Evolutionary conservation across 139 green algal species (phyloP).

Genomic region (Chlamydomonas schloesseri): DNA sequence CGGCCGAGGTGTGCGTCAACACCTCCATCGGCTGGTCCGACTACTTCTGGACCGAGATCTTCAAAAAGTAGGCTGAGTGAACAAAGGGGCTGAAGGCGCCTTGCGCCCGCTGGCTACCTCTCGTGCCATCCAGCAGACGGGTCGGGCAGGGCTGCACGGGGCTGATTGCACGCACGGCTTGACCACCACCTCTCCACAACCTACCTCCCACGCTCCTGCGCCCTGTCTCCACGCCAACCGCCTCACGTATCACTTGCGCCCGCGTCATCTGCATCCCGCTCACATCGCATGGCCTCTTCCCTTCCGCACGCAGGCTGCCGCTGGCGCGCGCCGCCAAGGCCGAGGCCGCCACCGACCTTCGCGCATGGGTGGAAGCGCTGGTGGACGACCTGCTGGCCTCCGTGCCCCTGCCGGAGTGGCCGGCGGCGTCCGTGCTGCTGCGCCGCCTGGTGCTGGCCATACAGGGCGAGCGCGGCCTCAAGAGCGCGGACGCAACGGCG

Average conservation of each 20-base stretch:
- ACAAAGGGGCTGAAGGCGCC: no score
- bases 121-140: no score
- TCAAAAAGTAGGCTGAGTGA: slow-evolving; percentile 56
- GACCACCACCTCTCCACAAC: no score
- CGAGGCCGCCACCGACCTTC: slow-evolving; percentile 66
- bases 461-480: slow-evolving; percentile 45
- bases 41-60: slow-evolving; percentile 64
- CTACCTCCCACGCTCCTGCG: no score
- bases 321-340: slow-evolving; percentile 51
- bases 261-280: no score
- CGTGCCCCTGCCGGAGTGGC: slow-evolving; percentile 77
- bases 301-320: slow-evolving; percentile 55
- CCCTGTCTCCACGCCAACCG: no score
- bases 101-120: no score
- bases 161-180: no score
- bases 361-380: slow-evolving; percentile 66
- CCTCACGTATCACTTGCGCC: no score
- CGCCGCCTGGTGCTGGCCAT: slow-evolving; percentile 66
- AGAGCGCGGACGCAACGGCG: slow-evolving; percentile 64
- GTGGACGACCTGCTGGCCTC: slow-evolving; percentile 70
- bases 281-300: not conserved
- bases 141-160: no score
- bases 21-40: slow-evolving; percentile 35
- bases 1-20: not conserved
- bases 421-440: slow-evolving; percentile 74